Evolutionary conservation across 805 yeast species (phyloP).

Genomic region (Schizosaccharomyces pombe): DNA sequence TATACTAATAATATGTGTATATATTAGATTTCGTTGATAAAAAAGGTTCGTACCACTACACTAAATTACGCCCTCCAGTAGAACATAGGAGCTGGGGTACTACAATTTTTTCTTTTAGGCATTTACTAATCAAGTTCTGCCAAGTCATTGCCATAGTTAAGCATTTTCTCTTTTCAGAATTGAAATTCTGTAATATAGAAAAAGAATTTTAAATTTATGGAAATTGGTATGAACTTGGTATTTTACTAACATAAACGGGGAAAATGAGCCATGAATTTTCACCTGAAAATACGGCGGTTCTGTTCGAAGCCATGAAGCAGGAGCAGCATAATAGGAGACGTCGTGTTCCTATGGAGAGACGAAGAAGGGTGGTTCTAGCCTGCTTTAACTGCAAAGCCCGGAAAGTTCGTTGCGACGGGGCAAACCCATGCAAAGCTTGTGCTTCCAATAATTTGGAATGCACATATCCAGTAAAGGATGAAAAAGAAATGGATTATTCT

Average conservation of each 20-base stretch:
- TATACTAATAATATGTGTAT: too few species aligned
- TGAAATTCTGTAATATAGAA: too few species aligned
- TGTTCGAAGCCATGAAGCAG: constrained; percentile 22
- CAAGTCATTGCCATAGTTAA: too few species aligned
- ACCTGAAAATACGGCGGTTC: background rate
- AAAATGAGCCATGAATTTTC: background rate
- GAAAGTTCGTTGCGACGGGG: constrained; percentile 1
- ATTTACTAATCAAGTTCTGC: too few species aligned
- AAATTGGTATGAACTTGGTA: too few species aligned
- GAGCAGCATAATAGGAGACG: background rate
- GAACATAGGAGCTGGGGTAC: too few species aligned
- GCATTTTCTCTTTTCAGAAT: too few species aligned
- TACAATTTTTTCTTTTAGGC: too few species aligned
- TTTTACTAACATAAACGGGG: background rate
- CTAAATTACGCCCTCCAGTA: too few species aligned
- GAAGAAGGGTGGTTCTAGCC: background rate
- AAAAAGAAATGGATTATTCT: background rate
- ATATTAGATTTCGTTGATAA: too few species aligned
- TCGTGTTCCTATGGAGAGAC: background rate
- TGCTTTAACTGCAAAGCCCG: background rate
- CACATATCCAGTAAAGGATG: background rate
- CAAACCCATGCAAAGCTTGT: constrained; percentile 1
- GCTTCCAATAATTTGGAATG: background rate
- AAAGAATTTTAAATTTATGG: too few species aligned
- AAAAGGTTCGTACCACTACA: too few species aligned